Conservation (phyloP, 1,284 basidiomycete species). For the Pterula multifida region DNA sequence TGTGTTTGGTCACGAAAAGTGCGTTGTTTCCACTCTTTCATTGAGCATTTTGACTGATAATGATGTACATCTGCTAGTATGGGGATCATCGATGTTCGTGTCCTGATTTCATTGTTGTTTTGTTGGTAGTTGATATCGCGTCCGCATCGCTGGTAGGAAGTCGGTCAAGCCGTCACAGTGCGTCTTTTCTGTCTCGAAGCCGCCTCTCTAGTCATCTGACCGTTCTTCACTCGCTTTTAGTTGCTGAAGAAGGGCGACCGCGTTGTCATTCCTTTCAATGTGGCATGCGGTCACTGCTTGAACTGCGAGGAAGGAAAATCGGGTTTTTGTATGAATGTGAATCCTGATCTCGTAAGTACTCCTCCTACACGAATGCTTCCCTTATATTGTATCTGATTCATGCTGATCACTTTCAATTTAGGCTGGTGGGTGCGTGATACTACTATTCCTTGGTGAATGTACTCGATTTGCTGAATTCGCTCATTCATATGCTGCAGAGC, state of each 20-base stretch:
- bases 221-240: slow-evolving; percentile 14
- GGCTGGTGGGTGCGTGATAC: slow-evolving; percentile 26
- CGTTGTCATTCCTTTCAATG: slow-evolving; percentile 45
- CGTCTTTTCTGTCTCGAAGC: slow-evolving; percentile 8
- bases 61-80: slow-evolving; percentile 19
- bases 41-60: neutral
- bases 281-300: slow-evolving; percentile 39
- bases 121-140: no score
- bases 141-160: slow-evolving; percentile 18
- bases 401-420: slow-evolving; percentile 9
- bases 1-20: slow-evolving; percentile 45
- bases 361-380: neutral
- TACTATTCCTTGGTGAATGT: neutral
- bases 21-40: slow-evolving; percentile 6
- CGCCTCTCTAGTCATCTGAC: neutral
- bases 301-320: slow-evolving; percentile 40
- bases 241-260: slow-evolving; percentile 37
- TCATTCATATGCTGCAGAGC: slow-evolving; percentile 16
- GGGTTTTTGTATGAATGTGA: slow-evolving; percentile 41
- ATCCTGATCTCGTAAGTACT: slow-evolving; percentile 38
- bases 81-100: slow-evolving; percentile 33
- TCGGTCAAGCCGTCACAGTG: slow-evolving; percentile 29
- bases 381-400: neutral
- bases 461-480: no score
- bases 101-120: neutral